These are phyloP conservation scores for Stephanodiscus triporus DNA, from an alignment of 108 stramenopile species.

Conservation along the genomic window DNA sequence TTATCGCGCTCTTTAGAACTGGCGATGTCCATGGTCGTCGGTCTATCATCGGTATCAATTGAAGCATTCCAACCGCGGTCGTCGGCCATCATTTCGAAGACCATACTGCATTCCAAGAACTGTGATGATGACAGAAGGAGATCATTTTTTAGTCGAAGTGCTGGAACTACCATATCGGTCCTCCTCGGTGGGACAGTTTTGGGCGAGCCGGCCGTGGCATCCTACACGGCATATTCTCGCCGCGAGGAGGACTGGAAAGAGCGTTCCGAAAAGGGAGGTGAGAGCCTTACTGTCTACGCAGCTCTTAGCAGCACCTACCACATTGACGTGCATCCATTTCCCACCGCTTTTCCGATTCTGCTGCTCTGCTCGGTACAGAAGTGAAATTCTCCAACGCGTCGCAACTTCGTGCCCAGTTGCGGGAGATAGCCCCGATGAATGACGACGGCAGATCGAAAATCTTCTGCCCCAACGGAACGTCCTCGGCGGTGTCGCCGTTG, in stretches of 20 bases:
- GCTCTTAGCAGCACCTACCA: not conserved
- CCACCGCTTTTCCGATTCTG: not conserved
- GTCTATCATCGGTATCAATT: conserved; percentile 9
- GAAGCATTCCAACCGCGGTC: conserved; percentile 28
- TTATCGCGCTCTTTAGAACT: conserved; percentile 8
- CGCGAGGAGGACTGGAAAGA: conserved; percentile 85
- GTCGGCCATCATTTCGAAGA: conserved; percentile 2
- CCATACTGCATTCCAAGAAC: conserved; percentile 12
- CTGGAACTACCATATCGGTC: conserved; percentile 21
- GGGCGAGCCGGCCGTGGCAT: conserved; percentile 32
- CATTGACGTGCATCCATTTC: conserved; percentile 5
- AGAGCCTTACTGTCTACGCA: conserved; percentile 9
- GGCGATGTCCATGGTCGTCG: not conserved
- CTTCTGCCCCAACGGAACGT: conserved; percentile 87
- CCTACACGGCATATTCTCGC: conserved; percentile 68
- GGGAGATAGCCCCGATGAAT: conserved; percentile 82
- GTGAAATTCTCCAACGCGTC: conserved; percentile 62
- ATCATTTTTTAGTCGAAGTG: conserved; percentile 25
- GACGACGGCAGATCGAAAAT: conserved; percentile 61
- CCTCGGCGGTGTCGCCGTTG: conserved; percentile 71
- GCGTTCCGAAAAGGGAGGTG: conserved; percentile 62
- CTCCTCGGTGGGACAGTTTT: conserved; percentile 32
- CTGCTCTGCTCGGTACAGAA: conserved; percentile 30
- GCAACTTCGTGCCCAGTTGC: conserved; percentile 66
- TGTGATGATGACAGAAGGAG: conserved; percentile 16